These are phyloP conservation scores for Pyrrhoderma noxium DNA, from an alignment of 1,284 basidiomycete species.

Conservation along the genomic window DNA sequence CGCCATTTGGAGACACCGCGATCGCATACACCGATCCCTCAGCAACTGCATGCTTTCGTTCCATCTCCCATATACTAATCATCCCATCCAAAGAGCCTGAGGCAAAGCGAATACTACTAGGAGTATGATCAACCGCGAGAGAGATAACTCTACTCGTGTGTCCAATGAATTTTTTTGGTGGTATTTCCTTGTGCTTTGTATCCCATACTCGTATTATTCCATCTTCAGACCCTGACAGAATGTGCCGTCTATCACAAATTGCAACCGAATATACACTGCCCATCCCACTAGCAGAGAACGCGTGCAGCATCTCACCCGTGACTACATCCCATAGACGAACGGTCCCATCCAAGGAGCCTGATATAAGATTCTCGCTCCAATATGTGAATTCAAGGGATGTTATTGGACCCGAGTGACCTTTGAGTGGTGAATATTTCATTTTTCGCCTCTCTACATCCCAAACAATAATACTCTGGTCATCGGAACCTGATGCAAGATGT, in stretches of 20 bases:
- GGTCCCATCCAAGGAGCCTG: neutral
- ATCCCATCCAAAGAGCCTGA: conserved; percentile 87
- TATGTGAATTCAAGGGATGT: neutral
- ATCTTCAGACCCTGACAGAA: conserved; percentile 1
- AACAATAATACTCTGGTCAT: neutral
- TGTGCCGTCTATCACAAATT: neutral
- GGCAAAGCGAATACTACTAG: conserved; percentile 72
- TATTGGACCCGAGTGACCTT: neutral
- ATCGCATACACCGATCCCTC: conserved; percentile 24
- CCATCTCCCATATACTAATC: conserved; percentile 81
- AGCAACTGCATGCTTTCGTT: conserved; percentile 49
- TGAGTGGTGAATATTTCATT: neutral
- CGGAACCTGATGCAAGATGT: neutral
- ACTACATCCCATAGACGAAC: conserved; percentile 4
- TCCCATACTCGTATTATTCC: conserved; percentile 1
- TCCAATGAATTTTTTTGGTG: neutral
- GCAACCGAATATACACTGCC: neutral
- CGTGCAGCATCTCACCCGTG: neutral
- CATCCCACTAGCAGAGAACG: neutral
- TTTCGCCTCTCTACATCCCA: neutral
- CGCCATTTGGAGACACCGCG: conserved; percentile 2
- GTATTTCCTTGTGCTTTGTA: neutral
- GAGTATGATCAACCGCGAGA: conserved; percentile 38
- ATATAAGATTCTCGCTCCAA: neutral
- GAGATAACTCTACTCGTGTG: neutral